Conservation (phyloP, 495 filamentous ascomycete species). For the Aspergillus taichungensis region DNA sequence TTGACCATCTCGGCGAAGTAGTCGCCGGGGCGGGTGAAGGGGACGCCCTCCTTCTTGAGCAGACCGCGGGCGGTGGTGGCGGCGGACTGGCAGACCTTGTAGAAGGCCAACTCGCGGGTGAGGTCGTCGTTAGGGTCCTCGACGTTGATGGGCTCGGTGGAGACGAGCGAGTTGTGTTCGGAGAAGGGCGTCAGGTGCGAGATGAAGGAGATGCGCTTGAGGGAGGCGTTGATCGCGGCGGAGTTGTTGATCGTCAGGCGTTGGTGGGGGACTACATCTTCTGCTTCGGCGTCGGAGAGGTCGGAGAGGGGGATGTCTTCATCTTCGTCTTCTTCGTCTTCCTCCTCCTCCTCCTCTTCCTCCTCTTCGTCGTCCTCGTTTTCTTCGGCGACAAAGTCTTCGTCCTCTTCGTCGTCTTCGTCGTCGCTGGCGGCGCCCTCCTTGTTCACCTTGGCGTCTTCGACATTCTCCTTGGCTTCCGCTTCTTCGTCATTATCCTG, state of each 20-base stretch:
- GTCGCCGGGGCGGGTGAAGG: slow-evolving; percentile 81
- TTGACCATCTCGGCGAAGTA: slow-evolving; percentile 99
- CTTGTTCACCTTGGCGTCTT: slow-evolving; percentile 14
- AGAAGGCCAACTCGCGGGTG: slow-evolving; percentile 85
- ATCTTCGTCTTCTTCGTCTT: slow-evolving; percentile 38
- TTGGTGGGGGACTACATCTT: slow-evolving; percentile 78
- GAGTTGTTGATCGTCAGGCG: slow-evolving; percentile 98
- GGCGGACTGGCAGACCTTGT: slow-evolving; percentile 78
- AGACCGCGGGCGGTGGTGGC: slow-evolving; percentile 58
- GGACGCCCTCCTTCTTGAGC: slow-evolving; percentile 72
- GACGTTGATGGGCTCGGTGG: slow-evolving; percentile 43
- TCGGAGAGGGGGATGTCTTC: slow-evolving; percentile 79
- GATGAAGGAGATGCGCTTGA: slow-evolving; percentile 68
- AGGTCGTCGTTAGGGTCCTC: slow-evolving; percentile 78
- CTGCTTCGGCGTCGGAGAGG: slow-evolving; percentile 70
- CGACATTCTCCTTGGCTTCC: slow-evolving; percentile 19
- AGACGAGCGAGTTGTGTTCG: slow-evolving; percentile 52
- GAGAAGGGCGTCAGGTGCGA: slow-evolving; percentile 51
- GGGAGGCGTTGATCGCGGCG: slow-evolving; percentile 64
- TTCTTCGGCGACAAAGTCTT: slow-evolving; percentile 21
- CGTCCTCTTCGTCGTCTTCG: slow-evolving; percentile 20
- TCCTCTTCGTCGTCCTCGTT: slow-evolving; percentile 26
- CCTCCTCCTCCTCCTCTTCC: slow-evolving; percentile 31
- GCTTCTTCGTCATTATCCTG: slow-evolving; percentile 12
- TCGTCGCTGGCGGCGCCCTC: slow-evolving; percentile 17